Percentiles rank a stretch among this genome's conserved stretches.
Conservation (phyloP, 1,139 yeast species). For the Scheffersomyces illinoinensis region DNA sequence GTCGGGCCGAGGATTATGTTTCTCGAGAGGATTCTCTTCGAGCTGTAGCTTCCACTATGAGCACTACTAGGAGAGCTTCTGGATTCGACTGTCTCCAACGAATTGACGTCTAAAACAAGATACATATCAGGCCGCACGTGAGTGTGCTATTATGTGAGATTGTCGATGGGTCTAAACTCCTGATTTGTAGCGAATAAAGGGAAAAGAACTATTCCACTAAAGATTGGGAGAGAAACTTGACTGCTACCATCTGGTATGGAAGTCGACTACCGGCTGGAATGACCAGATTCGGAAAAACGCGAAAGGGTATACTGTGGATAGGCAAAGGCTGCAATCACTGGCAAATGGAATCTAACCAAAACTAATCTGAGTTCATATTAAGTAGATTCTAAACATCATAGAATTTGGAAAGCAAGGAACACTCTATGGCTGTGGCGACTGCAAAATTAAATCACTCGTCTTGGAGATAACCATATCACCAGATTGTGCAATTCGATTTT, state of each 20-base stretch:
- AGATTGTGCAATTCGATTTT: background rate
- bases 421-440: background rate
- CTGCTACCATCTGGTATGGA: background rate
- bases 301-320: background rate
- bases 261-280: background rate
- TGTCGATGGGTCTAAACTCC: background rate
- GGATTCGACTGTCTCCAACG: conserved; percentile 5
- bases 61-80: background rate
- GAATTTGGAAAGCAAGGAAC: background rate
- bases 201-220: background rate
- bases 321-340: background rate
- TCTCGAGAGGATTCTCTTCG: background rate
- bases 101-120: conserved; percentile 1
- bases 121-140: background rate
- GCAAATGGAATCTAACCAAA: background rate
- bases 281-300: background rate
- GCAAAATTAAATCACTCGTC: background rate
- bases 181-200: background rate
- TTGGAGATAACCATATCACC: background rate
- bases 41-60: background rate
- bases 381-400: background rate
- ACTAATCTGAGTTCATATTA: background rate
- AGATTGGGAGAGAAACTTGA: background rate
- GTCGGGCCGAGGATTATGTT: conserved; percentile 4
- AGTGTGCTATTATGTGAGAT: background rate